Evolutionary conservation across 306 rosid genomes (phyloP).

Genomic region (Erythrophleum fordii): DNA sequence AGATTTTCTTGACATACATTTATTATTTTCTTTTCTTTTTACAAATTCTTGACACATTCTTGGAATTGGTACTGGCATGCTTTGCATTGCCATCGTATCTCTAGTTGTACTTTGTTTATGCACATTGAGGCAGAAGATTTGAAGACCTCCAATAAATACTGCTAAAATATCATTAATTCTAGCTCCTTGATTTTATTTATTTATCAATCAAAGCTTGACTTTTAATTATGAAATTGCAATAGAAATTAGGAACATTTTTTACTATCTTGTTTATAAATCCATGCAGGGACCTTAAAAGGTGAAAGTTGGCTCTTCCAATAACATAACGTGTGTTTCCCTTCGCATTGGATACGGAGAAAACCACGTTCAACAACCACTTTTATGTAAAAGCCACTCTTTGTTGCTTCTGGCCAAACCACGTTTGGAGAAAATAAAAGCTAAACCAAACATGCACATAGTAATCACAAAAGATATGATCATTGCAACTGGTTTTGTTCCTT

Average conservation of each 20-base stretch:
- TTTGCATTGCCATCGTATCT: conserved; percentile 62
- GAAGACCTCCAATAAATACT: conserved; percentile 54
- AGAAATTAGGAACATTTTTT: conserved; percentile 31
- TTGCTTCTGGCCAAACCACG: too few relatives aligned
- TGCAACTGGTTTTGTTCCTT: conserved; percentile 98
- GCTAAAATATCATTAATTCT: conserved; percentile 54
- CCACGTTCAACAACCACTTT: too few relatives aligned
- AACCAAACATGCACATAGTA: too few relatives aligned
- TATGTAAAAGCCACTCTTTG: too few relatives aligned
- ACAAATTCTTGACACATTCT: conserved; percentile 42
- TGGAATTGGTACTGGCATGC: conserved; percentile 67
- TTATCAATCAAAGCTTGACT: conserved; percentile 5
- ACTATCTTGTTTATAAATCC: conserved; percentile 29
- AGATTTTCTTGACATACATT: neutral
- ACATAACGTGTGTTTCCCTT: too few relatives aligned
- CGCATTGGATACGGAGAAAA: too few relatives aligned
- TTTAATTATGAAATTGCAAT: conserved; percentile 22
- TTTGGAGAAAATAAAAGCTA: too few relatives aligned
- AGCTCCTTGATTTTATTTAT: neutral
- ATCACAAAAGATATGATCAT: conserved; percentile 87
- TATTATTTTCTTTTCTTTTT: too few relatives aligned
- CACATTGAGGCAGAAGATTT: conserved; percentile 49
- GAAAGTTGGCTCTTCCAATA: conserved; percentile 78
- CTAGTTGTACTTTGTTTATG: conserved; percentile 64
- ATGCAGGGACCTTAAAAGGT: conserved; percentile 86